phyloP scores from a whole-genome alignment of 2,329 filamentous ascomycete species.

The Colletotrichum magnum region DNA sequence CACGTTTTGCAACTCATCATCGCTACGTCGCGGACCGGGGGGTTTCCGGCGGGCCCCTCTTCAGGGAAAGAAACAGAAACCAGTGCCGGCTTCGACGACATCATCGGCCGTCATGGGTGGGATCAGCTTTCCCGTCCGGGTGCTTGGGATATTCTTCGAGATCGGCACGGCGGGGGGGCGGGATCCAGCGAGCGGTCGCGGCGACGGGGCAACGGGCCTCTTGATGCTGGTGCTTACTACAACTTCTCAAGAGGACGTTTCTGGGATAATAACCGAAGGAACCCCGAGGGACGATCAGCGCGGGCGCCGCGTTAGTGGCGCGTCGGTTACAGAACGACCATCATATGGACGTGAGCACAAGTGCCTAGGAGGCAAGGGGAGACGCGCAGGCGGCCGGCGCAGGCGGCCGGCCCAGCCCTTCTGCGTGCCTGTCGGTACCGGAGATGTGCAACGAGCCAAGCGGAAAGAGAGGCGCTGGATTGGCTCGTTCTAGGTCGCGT shows the following conservation, averaged over 20 bases:
- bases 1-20: slow-evolving; percentile 3
- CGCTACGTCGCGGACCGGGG: neutral
- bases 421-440: slow-evolving; percentile 6
- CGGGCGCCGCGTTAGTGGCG: slow-evolving; percentile 27
- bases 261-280: slow-evolving; percentile 31
- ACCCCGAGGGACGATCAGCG: slow-evolving; percentile 28
- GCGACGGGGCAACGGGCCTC: slow-evolving; percentile 27
- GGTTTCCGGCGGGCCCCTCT: neutral
- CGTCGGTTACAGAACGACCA: slow-evolving; percentile 21
- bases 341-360: too few species aligned
- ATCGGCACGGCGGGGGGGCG: slow-evolving; percentile 24
- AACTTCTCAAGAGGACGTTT: slow-evolving; percentile 28
- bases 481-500: too few species aligned
- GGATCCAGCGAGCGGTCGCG: slow-evolving; percentile 13
- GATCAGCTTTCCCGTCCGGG: slow-evolving; percentile 31
- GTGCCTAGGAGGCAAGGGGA: neutral
- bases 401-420: slow-evolving; percentile 20
- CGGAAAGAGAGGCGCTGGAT: too few species aligned
- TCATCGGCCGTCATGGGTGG: slow-evolving; percentile 38
- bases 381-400: slow-evolving; percentile 5
- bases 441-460: slow-evolving; percentile 19
- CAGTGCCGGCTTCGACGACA: slow-evolving; percentile 37
- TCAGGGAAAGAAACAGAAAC: neutral
- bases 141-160: slow-evolving; percentile 37
- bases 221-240: slow-evolving; percentile 24